Percentiles rank a stretch among this genome's conserved stretches.
phyloP scores from a whole-genome alignment of 768 basidiomycete species.

The Suillus subluteus region DNA sequence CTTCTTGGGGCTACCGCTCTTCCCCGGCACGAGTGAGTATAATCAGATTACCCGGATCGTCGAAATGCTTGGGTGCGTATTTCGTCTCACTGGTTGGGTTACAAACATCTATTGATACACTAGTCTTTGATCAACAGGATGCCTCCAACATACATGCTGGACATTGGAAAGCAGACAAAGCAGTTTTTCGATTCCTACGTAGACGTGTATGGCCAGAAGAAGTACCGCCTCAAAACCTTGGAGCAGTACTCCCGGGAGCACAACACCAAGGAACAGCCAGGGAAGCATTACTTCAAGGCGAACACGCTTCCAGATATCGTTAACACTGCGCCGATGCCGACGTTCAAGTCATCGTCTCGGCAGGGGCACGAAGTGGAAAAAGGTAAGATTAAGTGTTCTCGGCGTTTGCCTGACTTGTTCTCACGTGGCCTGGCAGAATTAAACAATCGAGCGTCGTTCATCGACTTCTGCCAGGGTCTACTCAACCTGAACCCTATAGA shows the following conservation, averaged over 20 bases:
- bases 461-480: conserved; percentile 96
- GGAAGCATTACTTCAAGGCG: conserved; percentile 98
- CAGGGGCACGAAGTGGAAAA: conserved; percentile 88
- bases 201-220: conserved; percentile 78
- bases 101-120: not conserved
- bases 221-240: conserved; percentile 85
- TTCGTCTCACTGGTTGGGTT: conserved; percentile 3
- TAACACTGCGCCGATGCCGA: conserved; percentile 92
- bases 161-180: conserved; percentile 90
- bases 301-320: conserved; percentile 93
- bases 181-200: conserved; percentile 90
- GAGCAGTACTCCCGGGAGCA: conserved; percentile 97
- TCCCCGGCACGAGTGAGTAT: conserved; percentile 99
- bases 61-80: conserved; percentile 94
- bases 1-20: conserved; percentile 93
- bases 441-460: conserved; percentile 91
- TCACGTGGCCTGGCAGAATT: conserved; percentile 52
- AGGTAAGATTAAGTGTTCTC: conserved; percentile 49
- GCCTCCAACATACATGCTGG: conserved; percentile 92
- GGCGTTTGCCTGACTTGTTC: conserved; percentile 8
- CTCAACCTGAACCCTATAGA: conserved; percentile 93
- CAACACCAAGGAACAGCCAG: conserved; percentile 94
- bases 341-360: conserved; percentile 72
- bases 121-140: conserved; percentile 51
- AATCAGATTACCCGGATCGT: conserved; percentile 97